These are phyloP conservation scores for Xylariaceae sp. DNA, from an alignment of 2,329 filamentous ascomycete species.

Conservation along the genomic window DNA sequence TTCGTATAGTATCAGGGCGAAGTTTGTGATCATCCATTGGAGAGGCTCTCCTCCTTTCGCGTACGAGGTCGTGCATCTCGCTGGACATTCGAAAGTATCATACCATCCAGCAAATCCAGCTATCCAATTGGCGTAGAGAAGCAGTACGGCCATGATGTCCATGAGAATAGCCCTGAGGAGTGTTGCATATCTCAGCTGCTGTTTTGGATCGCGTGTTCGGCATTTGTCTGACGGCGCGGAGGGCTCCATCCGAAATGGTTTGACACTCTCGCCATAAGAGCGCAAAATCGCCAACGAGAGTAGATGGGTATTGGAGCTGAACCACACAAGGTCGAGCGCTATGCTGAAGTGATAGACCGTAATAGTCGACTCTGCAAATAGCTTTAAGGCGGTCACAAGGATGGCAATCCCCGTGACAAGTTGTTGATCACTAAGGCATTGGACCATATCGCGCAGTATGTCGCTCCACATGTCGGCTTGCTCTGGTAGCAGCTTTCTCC, in stretches of 20 bases:
- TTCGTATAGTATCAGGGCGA: slow-evolving; percentile 1
- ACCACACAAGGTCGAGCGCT: slow-evolving; percentile 21
- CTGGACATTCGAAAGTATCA: slow-evolving; percentile 5
- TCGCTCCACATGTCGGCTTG: not conserved
- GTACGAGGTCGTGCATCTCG: slow-evolving; percentile 1
- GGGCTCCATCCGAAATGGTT: no score
- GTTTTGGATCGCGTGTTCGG: not conserved
- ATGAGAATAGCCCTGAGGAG: slow-evolving; percentile 1
- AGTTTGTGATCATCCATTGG: slow-evolving; percentile 2
- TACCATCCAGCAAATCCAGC: slow-evolving; percentile 3
- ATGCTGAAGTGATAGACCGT: slow-evolving; percentile 21
- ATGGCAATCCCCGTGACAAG: slow-evolving; percentile 19
- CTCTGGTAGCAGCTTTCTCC: not conserved
- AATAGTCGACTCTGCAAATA: slow-evolving; percentile 11
- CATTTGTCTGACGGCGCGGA: not conserved
- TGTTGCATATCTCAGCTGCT: not conserved
- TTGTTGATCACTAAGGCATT: slow-evolving; percentile 19
- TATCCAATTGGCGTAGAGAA: slow-evolving; percentile 5
- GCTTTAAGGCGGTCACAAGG: slow-evolving; percentile 11
- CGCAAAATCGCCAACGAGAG: slow-evolving; percentile 12
- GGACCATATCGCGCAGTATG: slow-evolving; percentile 13
- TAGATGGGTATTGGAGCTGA: slow-evolving; percentile 18
- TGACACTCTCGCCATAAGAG: not conserved
- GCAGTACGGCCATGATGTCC: not conserved
- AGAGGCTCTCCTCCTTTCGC: not conserved